These are phyloP conservation scores for Scenedesmus sp. DNA, from an alignment of 163 green algal species.

Conservation along the genomic window DNA sequence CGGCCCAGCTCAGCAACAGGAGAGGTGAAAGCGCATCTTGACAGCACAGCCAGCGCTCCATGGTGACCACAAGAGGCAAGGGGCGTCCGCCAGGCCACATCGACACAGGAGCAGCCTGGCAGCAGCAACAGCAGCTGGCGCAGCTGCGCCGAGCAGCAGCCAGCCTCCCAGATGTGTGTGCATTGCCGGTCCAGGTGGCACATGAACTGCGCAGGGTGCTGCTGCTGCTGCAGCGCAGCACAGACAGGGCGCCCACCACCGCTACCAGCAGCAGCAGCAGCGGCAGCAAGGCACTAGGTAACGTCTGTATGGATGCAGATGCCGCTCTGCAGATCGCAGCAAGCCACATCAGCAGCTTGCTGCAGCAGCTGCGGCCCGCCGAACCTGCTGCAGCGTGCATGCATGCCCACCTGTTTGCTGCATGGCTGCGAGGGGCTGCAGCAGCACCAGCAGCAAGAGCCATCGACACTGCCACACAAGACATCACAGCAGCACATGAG, in stretches of 20 bases:
- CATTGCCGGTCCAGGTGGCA: not conserved
- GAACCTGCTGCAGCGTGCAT: slow-evolving; percentile 29
- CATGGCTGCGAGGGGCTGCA: not conserved
- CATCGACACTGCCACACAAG: not conserved
- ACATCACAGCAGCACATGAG: not conserved
- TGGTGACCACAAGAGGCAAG: not conserved
- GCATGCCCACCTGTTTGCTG: slow-evolving; percentile 48
- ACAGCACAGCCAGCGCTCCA: not conserved
- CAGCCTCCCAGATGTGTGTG: not conserved
- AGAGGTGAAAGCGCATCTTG: not conserved
- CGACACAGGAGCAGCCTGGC: slow-evolving; percentile 14
- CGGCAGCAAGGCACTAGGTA: not conserved
- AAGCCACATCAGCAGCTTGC: slow-evolving; percentile 9
- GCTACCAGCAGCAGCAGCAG: slow-evolving; percentile 14
- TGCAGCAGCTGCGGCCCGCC: not conserved
- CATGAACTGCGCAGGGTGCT: slow-evolving; percentile 2
- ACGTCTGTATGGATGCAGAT: not conserved
- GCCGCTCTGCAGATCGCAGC: not conserved
- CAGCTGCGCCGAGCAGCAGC: not conserved
- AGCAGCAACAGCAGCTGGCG: slow-evolving; percentile 38
- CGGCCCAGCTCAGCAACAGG: not conserved
- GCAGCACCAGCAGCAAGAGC: not conserved
- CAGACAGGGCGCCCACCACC: not conserved
- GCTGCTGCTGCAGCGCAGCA: slow-evolving; percentile 30
- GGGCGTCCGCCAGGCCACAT: slow-evolving; percentile 15